Percentiles rank a stretch among this genome's conserved stretches.
Conservation (phyloP, 108 stramenopile genomes). For the Nitzschia inconspicua region DNA sequence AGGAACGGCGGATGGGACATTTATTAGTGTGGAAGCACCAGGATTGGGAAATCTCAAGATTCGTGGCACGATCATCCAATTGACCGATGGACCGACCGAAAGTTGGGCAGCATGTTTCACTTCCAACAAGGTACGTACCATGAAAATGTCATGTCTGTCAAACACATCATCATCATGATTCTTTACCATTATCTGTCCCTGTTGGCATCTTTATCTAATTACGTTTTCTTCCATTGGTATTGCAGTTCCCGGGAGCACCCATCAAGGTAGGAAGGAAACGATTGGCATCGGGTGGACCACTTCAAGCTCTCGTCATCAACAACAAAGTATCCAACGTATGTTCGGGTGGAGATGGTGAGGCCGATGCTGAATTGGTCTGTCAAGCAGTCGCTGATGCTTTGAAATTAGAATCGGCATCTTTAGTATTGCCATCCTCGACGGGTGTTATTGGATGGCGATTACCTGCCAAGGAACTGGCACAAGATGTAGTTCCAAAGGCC, state of each 20-base stretch:
- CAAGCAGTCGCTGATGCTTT: slow-evolving; percentile 75
- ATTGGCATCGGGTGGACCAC: slow-evolving; percentile 59
- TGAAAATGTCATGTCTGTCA: not conserved
- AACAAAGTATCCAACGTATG: slow-evolving; percentile 97
- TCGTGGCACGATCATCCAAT: slow-evolving; percentile 77
- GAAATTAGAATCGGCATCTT: slow-evolving; percentile 54
- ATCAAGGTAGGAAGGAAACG: slow-evolving; percentile 83
- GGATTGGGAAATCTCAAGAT: slow-evolving; percentile 72
- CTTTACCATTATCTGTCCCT: not conserved
- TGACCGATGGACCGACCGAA: slow-evolving; percentile 82
- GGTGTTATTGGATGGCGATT: slow-evolving; percentile 99
- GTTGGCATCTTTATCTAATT: not conserved
- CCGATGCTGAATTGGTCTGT: slow-evolving; percentile 86
- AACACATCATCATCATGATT: not conserved
- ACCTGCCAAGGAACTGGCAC: slow-evolving; percentile 84
- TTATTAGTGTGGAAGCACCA: slow-evolving; percentile 79
- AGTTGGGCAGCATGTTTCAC: slow-evolving; percentile 89
- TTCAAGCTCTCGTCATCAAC: slow-evolving; percentile 94
- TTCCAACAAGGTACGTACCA: slow-evolving; percentile 61
- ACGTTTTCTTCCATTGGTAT: not conserved
- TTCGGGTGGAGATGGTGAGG: slow-evolving; percentile 86
- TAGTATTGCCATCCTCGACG: slow-evolving; percentile 89
- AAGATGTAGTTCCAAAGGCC: slow-evolving; percentile 75
- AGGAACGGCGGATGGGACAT: slow-evolving; percentile 74
- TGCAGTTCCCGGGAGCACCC: slow-evolving; percentile 91